Conservation (phyloP, 352 stramenopile species). For the Pythium oligandrum region DNA sequence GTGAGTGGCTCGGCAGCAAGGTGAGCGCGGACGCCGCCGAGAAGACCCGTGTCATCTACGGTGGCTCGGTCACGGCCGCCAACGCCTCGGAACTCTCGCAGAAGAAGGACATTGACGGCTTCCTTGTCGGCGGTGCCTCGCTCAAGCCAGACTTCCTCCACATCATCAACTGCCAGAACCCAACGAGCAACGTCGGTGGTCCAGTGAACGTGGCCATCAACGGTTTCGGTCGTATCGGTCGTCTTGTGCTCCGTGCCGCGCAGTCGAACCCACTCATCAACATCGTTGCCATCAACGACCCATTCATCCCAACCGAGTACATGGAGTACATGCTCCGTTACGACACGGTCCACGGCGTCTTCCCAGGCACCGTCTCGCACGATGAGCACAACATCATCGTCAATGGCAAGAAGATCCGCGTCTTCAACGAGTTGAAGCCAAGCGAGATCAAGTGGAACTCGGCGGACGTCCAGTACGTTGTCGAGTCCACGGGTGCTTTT, state of each 20-base stretch:
- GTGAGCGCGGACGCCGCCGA: slow-evolving; percentile 89
- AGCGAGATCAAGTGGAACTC: slow-evolving; percentile 91
- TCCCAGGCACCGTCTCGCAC: slow-evolving; percentile 81
- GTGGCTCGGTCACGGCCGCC: slow-evolving; percentile 90
- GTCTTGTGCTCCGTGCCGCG: slow-evolving; percentile 93
- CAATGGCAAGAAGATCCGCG: slow-evolving; percentile 90
- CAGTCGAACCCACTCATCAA: slow-evolving; percentile 86
- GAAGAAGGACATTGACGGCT: slow-evolving; percentile 97
- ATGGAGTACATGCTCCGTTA: slow-evolving; percentile 94
- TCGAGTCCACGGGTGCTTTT: slow-evolving; percentile 86
- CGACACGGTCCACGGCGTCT: slow-evolving; percentile 92
- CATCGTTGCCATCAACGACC: slow-evolving; percentile 93
- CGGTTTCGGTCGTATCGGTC: slow-evolving; percentile 98
- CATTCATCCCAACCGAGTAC: slow-evolving; percentile 95
- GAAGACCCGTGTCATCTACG: slow-evolving; percentile 96
- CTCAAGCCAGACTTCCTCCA: slow-evolving; percentile 96
- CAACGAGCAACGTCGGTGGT: slow-evolving; percentile 41
- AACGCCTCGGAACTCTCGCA: slow-evolving; percentile 93
- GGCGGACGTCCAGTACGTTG: slow-evolving; percentile 92
- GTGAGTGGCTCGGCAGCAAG: slow-evolving; percentile 91
- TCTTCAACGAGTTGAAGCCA: slow-evolving; percentile 94
- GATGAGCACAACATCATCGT: slow-evolving; percentile 88
- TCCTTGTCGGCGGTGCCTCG: slow-evolving; percentile 96
- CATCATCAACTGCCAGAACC: slow-evolving; percentile 94
- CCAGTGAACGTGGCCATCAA: slow-evolving; percentile 97